These are phyloP conservation scores for Collybia mongolica DNA, from an alignment of 768 basidiomycete genomes.

Conservation along the genomic window DNA sequence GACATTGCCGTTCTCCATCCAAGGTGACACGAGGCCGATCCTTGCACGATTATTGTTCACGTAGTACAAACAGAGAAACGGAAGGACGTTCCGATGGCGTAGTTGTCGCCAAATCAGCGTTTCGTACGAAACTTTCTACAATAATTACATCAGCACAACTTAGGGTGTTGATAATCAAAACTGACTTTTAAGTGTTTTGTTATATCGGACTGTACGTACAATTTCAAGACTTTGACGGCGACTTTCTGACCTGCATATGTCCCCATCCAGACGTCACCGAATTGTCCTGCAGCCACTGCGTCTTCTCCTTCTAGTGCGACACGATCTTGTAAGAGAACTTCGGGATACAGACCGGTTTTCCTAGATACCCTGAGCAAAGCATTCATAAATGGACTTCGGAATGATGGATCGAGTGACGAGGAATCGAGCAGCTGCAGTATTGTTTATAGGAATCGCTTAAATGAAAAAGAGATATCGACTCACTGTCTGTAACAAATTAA, in stretches of 20 bases:
- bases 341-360: constrained; percentile 25
- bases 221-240: constrained; percentile 27
- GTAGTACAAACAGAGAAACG: constrained; percentile 10
- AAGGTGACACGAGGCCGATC: constrained; percentile 14
- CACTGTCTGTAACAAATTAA: constrained; percentile 12
- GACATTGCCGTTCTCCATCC: constrained; percentile 13
- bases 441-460: not conserved
- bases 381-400: constrained; percentile 11
- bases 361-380: constrained; percentile 21
- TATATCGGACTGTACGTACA: constrained; percentile 11
- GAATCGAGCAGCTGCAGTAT: constrained; percentile 9
- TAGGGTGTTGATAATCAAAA: not conserved
- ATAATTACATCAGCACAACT: not conserved
- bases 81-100: constrained; percentile 13
- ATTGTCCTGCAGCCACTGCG: constrained; percentile 23
- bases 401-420: constrained; percentile 3
- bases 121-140: constrained; percentile 11
- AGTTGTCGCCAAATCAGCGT: constrained; percentile 14
- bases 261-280: constrained; percentile 28
- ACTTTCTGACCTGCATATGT: constrained; percentile 21
- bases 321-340: constrained; percentile 14
- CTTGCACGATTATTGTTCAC: constrained; percentile 9
- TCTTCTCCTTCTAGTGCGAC: constrained; percentile 8
- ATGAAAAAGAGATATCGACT: not conserved
- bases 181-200: constrained; percentile 22